phyloP scores from a whole-genome alignment of 192 early-diverging fungal species.

The Cladochytrium replicatum region DNA sequence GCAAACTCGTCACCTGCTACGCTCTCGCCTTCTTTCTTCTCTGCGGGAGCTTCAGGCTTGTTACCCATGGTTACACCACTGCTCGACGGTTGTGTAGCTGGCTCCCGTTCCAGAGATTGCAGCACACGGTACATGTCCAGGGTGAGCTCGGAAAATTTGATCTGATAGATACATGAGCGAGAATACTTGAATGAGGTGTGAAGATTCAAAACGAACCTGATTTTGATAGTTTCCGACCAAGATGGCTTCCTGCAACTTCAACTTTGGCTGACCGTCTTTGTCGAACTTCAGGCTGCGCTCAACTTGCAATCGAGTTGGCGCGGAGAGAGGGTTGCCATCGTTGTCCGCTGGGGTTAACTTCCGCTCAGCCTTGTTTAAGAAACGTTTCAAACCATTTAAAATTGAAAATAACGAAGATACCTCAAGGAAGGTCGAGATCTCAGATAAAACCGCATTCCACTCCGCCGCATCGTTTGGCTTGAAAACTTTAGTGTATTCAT shows the following conservation, averaged over 20 bases:
- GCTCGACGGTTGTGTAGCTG: conserved; percentile 23
- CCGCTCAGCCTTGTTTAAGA: conserved; percentile 53
- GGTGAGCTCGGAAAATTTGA: conserved; percentile 94
- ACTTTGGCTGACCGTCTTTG: conserved; percentile 46
- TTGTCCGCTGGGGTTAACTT: conserved; percentile 56
- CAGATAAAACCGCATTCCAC: conserved; percentile 61
- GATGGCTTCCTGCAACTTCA: conserved; percentile 86
- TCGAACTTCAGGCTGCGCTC: conserved; percentile 37
- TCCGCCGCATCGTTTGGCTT: conserved; percentile 82
- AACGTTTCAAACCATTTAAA: not conserved
- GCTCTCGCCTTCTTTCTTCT: conserved; percentile 26
- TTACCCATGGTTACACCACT: conserved; percentile 8
- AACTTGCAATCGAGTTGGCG: conserved; percentile 42
- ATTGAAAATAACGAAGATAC: conserved; percentile 28
- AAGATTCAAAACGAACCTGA: conserved; percentile 51
- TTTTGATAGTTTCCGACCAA: conserved; percentile 90
- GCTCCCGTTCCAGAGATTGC: conserved; percentile 79
- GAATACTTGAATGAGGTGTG: too few relatives aligned
- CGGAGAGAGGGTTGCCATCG: conserved; percentile 36
- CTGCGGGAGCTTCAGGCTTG: not conserved
- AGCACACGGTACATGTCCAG: conserved; percentile 95
- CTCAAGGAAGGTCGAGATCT: conserved; percentile 72
- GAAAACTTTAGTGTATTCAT: conserved; percentile 79
- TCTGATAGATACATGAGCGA: conserved; percentile 29
- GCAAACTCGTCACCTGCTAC: too few relatives aligned